Conservation (phyloP, 2,329 filamentous ascomycete genomes). For the Nectriaceae sp. region DNA sequence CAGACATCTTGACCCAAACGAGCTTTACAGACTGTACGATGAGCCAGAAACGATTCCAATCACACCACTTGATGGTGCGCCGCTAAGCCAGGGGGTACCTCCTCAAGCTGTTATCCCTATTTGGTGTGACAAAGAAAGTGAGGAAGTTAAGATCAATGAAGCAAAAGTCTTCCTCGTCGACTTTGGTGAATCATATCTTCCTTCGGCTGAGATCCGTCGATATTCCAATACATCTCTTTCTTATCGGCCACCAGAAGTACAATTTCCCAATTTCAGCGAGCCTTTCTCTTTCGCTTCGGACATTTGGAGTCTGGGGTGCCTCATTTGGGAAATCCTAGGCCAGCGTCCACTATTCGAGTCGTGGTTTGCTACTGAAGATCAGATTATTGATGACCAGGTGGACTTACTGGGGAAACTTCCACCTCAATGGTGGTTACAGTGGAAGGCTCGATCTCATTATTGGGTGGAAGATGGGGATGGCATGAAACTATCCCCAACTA, state of each 20-base stretch:
- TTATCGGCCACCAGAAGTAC: conserved; percentile 20
- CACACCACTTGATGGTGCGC: conserved; percentile 21
- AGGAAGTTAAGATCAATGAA: conserved; percentile 17
- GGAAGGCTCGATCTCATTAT: conserved; percentile 13
- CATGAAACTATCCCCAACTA: conserved; percentile 6
- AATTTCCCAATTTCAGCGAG: conserved; percentile 19
- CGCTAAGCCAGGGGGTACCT: conserved; percentile 19
- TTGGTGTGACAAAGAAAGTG: conserved; percentile 22
- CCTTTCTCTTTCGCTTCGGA: conserved; percentile 21
- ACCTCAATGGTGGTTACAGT: conserved; percentile 19
- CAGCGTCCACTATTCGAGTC: conserved; percentile 23
- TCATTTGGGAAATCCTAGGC: conserved; percentile 22
- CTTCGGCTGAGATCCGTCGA: conserved; percentile 13
- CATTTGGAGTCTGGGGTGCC: conserved; percentile 24
- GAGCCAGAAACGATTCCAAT: conserved; percentile 18
- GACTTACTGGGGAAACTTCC: conserved; percentile 22
- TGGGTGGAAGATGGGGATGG: conserved; percentile 14
- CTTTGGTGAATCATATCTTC: conserved; percentile 23
- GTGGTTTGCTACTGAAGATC: conserved; percentile 18
- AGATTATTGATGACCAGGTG: conserved; percentile 19
- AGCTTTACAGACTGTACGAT: conserved; percentile 17
- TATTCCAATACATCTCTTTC: conserved; percentile 22
- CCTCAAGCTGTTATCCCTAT: conserved; percentile 19
- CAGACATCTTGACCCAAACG: conserved; percentile 13
- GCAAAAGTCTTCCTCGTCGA: conserved; percentile 21